Percentiles rank a stretch among this genome's conserved stretches.
Conservation (phyloP, 805 yeast genomes). For the Metschnikowia henanensis region DNA sequence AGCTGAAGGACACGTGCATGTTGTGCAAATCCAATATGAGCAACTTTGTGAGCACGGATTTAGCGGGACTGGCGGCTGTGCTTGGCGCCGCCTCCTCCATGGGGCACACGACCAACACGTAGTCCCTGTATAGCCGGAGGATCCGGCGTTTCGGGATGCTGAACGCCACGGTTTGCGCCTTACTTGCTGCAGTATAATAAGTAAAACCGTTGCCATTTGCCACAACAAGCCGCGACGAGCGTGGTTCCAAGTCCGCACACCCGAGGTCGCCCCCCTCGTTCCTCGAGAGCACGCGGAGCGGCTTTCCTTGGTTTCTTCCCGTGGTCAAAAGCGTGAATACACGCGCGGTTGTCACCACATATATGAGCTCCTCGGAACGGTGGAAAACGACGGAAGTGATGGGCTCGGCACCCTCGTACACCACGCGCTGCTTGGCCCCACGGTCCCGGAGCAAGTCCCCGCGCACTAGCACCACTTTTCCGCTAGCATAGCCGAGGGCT, state of each 20-base stretch:
- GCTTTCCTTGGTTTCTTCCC: conserved; percentile 74
- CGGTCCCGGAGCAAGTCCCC: conserved; percentile 89
- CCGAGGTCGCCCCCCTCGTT: conserved; percentile 50
- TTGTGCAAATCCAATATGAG: conserved; percentile 68
- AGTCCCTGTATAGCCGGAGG: conserved; percentile 47
- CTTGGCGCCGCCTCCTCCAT: conserved; percentile 25
- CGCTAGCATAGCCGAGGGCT: conserved; percentile 82
- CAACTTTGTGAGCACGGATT: conserved; percentile 49
- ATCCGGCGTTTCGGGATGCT: conserved; percentile 56
- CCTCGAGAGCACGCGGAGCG: conserved; percentile 46
- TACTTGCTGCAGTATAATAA: conserved; percentile 57
- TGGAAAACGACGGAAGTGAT: conserved; percentile 73
- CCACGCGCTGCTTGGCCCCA: conserved; percentile 83
- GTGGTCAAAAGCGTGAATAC: conserved; percentile 72
- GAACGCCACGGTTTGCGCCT: conserved; percentile 53
- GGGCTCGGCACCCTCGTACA: conserved; percentile 76
- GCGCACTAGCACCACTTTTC: conserved; percentile 74
- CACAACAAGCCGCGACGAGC: conserved; percentile 55
- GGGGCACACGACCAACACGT: conserved; percentile 60
- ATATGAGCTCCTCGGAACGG: conserved; percentile 51
- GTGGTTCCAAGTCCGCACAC: conserved; percentile 44
- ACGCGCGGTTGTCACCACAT: conserved; percentile 72
- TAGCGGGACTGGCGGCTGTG: conserved; percentile 6
- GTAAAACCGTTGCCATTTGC: conserved; percentile 64
- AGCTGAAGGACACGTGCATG: conserved; percentile 67